Evolutionary conservation across 495 filamentous ascomycete genomes (phyloP), one percentile per base, ranked within the genome.

Genomic region (Penicillium riverlandense): DNA sequence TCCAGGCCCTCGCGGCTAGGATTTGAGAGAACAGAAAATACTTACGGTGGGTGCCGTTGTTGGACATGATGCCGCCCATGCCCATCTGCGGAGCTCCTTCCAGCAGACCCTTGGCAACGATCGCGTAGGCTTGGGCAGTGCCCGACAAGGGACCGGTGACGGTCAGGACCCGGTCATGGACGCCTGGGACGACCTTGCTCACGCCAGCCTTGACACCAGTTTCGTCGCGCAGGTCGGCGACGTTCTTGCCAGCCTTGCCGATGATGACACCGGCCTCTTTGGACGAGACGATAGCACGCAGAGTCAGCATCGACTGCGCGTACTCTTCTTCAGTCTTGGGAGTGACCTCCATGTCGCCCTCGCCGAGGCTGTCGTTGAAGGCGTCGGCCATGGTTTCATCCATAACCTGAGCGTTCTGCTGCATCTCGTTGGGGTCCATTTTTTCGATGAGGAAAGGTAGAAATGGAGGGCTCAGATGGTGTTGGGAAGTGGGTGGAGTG

Each of bases 231-330:
- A 98, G 73, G 60, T 97, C 90, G 16, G 92, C 92, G 34, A 98
- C 92, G 58, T 98, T 97, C 76, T 98, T 95, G 46, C 92, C 92
- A 34, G 85, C 89, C 70, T 97, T 98, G 57, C 92, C 92, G 59
- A 98, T 98, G 64, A 98, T 96, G 44, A 97, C 87, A 53, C 92
- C 92, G 42, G 92, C 92, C 67, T 97, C 92, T 70, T 96, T 96
- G 54, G 94, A 94, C 11, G 91, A 94, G 54, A 98, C 94, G 59
- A 98, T 97, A 43, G 92, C 94, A 56, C 92, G 86, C 35, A 98
- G 79, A 43, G 92, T 98, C 54, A 98, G 74, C 63, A 88, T 84
- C 12, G 89, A 77, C 63, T 88, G 79, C 11, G 88, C 89, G 62
- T 97, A 98, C 61, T 98, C 92, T 53, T 97, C 90, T 49, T 98